phyloP scores from a whole-genome alignment of 2,329 filamentous ascomycete species.

The Penicillium italicum region DNA sequence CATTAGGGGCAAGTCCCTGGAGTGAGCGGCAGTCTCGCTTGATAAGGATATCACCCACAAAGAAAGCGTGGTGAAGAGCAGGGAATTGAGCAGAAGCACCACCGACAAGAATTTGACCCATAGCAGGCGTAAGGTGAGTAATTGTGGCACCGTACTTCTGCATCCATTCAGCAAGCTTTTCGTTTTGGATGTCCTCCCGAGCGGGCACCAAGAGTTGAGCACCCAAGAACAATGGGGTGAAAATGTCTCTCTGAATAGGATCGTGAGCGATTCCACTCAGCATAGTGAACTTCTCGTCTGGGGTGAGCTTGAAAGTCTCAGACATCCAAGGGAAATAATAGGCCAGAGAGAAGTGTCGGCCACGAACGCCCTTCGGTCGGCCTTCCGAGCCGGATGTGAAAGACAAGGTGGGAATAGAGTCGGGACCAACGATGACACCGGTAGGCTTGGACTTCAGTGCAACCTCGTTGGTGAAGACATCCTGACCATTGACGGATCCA shows the following conservation, averaged over 20 bases:
- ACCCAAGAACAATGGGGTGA: conserved; percentile 84
- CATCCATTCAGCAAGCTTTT: conserved; percentile 87
- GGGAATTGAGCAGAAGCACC: conserved; percentile 75
- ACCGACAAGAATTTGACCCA: conserved; percentile 92
- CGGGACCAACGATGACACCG: conserved; percentile 77
- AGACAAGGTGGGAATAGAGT: conserved; percentile 71
- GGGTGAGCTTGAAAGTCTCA: conserved; percentile 68
- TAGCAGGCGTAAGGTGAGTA: conserved; percentile 88
- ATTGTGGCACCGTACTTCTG: conserved; percentile 68
- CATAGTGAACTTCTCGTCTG: conserved; percentile 74
- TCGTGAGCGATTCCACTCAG: conserved; percentile 75
- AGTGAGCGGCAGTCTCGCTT: conserved; percentile 75
- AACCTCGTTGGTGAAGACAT: conserved; percentile 60
- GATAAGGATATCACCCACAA: conserved; percentile 86
- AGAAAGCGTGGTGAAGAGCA: conserved; percentile 74
- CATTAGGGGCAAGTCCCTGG: conserved; percentile 71
- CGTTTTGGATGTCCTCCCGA: conserved; percentile 79
- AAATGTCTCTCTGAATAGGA: conserved; percentile 66
- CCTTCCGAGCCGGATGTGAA: conserved; percentile 74
- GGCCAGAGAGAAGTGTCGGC: conserved; percentile 79
- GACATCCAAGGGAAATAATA: conserved; percentile 96
- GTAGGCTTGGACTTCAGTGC: conserved; percentile 56
- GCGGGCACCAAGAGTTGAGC: conserved; percentile 74
- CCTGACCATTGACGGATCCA: conserved; percentile 61
- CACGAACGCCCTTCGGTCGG: conserved; percentile 79